phyloP scores from a whole-genome alignment of 1,284 basidiomycete species.

The Wolfiporia cocos region DNA sequence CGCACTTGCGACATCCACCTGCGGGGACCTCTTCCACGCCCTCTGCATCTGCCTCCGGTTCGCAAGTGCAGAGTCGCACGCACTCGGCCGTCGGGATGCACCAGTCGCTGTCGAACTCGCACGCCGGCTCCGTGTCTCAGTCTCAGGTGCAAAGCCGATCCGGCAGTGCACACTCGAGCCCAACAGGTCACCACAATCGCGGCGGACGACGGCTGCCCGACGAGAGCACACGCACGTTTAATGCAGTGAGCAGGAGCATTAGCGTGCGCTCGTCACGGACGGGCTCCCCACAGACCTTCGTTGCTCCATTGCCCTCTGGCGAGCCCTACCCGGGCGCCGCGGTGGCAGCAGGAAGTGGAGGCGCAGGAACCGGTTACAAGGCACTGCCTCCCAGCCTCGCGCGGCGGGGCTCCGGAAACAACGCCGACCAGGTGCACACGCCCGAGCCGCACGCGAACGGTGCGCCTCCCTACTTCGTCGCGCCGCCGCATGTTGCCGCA shows the following conservation, averaged over 20 bases:
- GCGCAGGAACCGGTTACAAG: no score
- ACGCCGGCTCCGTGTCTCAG: slow-evolving; percentile 30
- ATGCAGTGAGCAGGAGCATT: slow-evolving; percentile 9
- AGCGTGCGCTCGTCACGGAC: slow-evolving; percentile 22
- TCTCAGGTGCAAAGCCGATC: slow-evolving; percentile 35
- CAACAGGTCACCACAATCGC: slow-evolving; percentile 25
- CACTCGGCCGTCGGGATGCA: slow-evolving; percentile 20
- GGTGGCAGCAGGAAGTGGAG: no score
- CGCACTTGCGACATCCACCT: slow-evolving; percentile 14
- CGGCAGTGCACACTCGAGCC: slow-evolving; percentile 38
- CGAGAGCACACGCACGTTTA: slow-evolving; percentile 8
- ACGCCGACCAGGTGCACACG: slow-evolving; percentile 5
- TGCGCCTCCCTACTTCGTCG: slow-evolving; percentile 12
- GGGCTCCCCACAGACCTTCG: slow-evolving; percentile 21
- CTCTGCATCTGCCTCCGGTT: slow-evolving; percentile 20
- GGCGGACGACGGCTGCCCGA: slow-evolving; percentile 23
- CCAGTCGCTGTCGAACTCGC: slow-evolving; percentile 13
- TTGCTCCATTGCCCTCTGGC: slow-evolving; percentile 10
- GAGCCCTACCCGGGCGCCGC: slow-evolving; percentile 12
- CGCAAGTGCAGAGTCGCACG: slow-evolving; percentile 30
- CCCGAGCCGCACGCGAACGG: background rate
- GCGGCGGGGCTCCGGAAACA: slow-evolving; percentile 3
- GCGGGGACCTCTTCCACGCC: slow-evolving; percentile 11
- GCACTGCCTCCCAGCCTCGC: slow-evolving; percentile 8
- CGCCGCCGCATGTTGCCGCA: slow-evolving; percentile 1